Conservation (phyloP, 139 green algal species). For the Chlamydomonas incerta region DNA sequence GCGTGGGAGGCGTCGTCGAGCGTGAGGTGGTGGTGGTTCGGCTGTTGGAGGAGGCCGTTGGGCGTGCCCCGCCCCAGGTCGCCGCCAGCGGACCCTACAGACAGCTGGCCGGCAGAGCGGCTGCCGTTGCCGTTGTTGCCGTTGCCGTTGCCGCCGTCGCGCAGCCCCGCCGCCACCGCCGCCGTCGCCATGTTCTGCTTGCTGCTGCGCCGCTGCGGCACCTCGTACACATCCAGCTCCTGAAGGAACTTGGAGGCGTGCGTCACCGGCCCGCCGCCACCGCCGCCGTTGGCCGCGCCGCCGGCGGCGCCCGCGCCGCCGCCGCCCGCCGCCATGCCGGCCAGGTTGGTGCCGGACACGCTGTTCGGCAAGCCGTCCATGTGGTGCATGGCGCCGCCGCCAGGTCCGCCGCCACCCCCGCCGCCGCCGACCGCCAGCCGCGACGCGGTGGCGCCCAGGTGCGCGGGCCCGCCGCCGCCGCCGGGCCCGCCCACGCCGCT, state of each 20-base stretch:
- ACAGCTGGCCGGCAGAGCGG: no score
- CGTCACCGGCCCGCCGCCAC: not conserved
- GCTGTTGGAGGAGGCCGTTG: no score
- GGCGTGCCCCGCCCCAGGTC: no score
- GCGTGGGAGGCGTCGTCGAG: slow-evolving; percentile 7
- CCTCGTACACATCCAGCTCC: slow-evolving; percentile 41
- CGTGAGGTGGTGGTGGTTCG: not conserved
- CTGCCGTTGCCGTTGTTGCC: not conserved
- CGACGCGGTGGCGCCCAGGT: not conserved
- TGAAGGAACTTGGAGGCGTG: slow-evolving; percentile 35
- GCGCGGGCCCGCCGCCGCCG: no score
- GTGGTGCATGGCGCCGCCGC: not conserved
- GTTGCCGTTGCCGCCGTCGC: no score
- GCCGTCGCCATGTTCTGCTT: not conserved
- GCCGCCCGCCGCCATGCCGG: not conserved
- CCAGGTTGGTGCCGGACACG: not conserved
- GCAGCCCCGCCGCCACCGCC: no score
- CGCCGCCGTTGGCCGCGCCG: not conserved
- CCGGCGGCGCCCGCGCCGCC: not conserved
- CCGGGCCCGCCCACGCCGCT: not conserved
- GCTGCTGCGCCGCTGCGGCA: slow-evolving; percentile 32
- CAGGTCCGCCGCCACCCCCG: no score
- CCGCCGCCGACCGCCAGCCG: no score
- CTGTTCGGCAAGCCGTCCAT: slow-evolving; percentile 36
- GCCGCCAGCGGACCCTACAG: no score